A percentile compares a stretch with the other conserved stretches of the same genome.
Conservation (phyloP, 108 stramenopile genomes). For the Skeletonema marinoi region DNA sequence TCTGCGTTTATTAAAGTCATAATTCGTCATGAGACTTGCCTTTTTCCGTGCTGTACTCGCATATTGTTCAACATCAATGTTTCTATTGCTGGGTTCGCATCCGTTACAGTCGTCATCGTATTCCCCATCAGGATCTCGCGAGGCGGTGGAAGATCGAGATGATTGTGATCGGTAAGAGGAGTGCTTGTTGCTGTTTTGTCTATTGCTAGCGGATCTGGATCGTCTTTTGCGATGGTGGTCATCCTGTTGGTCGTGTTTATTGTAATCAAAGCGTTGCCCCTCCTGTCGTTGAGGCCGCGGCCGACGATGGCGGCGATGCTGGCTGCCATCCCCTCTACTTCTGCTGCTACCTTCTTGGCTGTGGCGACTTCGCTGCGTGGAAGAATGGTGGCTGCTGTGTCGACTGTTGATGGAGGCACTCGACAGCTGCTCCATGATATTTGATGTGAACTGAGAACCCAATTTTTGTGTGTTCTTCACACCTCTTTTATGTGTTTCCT, state of each 20-base stretch:
- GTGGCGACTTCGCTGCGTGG: neutral
- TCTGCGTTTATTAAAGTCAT: neutral
- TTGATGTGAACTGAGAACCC: neutral
- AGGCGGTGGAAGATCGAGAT: neutral
- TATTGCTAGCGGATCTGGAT: neutral
- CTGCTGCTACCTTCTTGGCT: neutral
- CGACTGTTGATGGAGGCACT: neutral
- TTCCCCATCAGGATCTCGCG: constrained; percentile 8
- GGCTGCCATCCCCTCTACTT: neutral
- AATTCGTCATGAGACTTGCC: constrained; percentile 9
- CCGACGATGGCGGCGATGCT: neutral
- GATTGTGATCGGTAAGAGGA: neutral
- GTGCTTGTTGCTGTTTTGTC: neutral
- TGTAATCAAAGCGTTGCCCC: neutral
- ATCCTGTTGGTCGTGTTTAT: neutral
- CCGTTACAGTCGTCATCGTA: neutral
- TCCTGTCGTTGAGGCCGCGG: neutral
- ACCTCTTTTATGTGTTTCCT: too few relatives aligned
- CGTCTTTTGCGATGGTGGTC: neutral
- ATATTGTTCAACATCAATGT: neutral
- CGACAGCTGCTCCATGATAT: neutral
- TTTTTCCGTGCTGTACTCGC: constrained; percentile 1
- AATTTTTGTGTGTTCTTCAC: too few relatives aligned
- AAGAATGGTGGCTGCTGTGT: neutral
- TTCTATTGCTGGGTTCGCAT: neutral